phyloP scores from a whole-genome alignment of 2,329 filamentous ascomycete genomes.

The Botryotinia globosa region DNA sequence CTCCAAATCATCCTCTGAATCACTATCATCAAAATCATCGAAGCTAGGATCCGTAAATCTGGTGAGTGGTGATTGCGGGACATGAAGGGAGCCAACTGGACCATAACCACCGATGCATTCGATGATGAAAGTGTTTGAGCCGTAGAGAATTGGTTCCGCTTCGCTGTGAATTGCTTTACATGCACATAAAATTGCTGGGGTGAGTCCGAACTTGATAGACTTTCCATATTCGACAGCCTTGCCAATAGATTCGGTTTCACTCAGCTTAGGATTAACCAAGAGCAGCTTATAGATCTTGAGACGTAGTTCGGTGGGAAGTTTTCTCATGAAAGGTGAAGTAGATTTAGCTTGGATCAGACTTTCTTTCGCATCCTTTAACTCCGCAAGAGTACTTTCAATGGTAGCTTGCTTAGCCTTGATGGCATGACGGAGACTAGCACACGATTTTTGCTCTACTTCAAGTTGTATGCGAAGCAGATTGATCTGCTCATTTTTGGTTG shows the following conservation, averaged over 20 bases:
- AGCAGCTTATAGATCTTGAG: slow-evolving; percentile 20
- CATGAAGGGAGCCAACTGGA: neutral
- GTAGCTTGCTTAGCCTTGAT: neutral
- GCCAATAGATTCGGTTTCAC: slow-evolving; percentile 4
- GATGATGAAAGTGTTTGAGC: slow-evolving; percentile 21
- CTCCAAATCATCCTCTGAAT: slow-evolving; percentile 2
- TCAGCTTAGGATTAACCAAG: slow-evolving; percentile 17
- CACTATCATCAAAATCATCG: neutral
- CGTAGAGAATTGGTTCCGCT: slow-evolving; percentile 19
- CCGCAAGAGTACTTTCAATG: neutral
- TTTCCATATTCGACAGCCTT: neutral
- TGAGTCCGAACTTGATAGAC: slow-evolving; percentile 2
- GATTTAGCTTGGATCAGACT: neutral
- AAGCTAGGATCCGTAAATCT: neutral
- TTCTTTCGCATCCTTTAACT: slow-evolving; percentile 2
- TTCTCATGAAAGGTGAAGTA: slow-evolving; percentile 14
- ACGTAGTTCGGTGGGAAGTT: slow-evolving; percentile 19
- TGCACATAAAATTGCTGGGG: slow-evolving; percentile 13
- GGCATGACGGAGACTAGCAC: neutral
- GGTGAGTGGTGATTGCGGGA: slow-evolving; percentile 19
- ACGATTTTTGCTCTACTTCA: neutral
- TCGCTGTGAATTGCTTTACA: slow-evolving; percentile 20
- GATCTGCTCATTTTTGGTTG: slow-evolving; percentile 12
- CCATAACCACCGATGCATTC: slow-evolving; percentile 20
- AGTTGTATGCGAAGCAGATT: slow-evolving; percentile 15